Percentiles rank a stretch among this genome's conserved stretches.
Conservation (phyloP, 1,284 basidiomycete species). For the Papiliotrema laurentii region DNA sequence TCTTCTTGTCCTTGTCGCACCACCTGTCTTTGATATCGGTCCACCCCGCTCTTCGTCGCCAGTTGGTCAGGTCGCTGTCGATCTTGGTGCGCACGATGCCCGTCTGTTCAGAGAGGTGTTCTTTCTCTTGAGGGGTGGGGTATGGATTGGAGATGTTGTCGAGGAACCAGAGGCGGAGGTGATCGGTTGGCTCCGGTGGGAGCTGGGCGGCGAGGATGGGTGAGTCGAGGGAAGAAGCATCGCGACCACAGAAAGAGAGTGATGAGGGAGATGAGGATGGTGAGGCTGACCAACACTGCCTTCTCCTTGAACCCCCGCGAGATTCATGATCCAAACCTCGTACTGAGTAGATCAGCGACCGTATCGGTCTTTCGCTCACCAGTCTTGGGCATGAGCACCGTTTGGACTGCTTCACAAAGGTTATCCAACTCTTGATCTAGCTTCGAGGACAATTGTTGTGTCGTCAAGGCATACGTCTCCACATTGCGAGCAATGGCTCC, state of each 20-base stretch:
- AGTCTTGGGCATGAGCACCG: too few species aligned
- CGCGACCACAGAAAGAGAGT: not conserved
- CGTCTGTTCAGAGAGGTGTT: constrained; percentile 12
- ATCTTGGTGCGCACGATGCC: constrained; percentile 21
- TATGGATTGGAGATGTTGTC: constrained; percentile 27
- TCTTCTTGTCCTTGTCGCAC: constrained; percentile 9
- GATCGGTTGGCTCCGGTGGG: constrained; percentile 4
- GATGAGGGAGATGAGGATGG: not conserved
- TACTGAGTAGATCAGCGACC: too few species aligned
- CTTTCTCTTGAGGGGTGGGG: constrained; percentile 22
- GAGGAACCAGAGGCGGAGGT: constrained; percentile 31
- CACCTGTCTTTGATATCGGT: constrained; percentile 24
- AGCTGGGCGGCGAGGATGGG: not conserved
- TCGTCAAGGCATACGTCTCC: too few species aligned
- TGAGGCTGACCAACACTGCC: not conserved
- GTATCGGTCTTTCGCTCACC: too few species aligned
- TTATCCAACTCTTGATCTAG: too few species aligned
- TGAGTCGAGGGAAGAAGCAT: not conserved
- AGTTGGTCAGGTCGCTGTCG: constrained; percentile 33
- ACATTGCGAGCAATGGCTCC: too few species aligned
- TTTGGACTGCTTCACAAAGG: too few species aligned
- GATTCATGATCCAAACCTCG: too few species aligned
- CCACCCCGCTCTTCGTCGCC: constrained; percentile 32
- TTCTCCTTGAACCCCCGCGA: not conserved
- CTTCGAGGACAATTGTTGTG: too few species aligned